Base-by-base conservation (phyloP, 352 stramenopile genomes). In the Pythium angustatum region DNA sequence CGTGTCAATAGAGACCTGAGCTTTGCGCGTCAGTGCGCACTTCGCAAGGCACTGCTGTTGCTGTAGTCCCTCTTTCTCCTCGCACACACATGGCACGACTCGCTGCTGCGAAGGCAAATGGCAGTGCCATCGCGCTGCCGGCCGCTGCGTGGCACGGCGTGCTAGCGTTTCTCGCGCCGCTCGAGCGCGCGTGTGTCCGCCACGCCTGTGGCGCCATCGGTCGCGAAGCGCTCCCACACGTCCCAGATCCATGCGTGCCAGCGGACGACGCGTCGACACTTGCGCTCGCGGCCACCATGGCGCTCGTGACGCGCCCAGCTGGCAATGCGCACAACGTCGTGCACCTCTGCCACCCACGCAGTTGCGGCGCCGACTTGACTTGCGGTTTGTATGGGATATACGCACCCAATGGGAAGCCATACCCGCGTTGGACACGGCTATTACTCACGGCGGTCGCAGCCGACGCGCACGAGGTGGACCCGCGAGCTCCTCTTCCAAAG, bases 121-220 rank as follows among this genome's bases (percentile, higher is more conserved):
- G 8, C 44, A 51, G n/a, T n/a, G n/a, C 22, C 9, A 43, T 1
- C 15, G 14, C 31, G 31, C 49, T 54, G 27, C 27, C 48, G 1
- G 48, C 26, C 6, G 26, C 48, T 5, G 49, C 33, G 24, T 59
- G 52, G 34, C 21, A 2, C 6, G 7, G 15, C 22, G 52, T 59
- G 36, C 34, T 48, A 5, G 34, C 17, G 34, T 59, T 19, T 36
- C 52, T 59, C 36, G n/a, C 52, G 34, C 52, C 52, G 52, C 52
- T 59, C 24, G 52, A 59, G 36, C 50, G n/a, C 31, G 50, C 50
- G 21, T 58, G 50, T 22, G 33, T 58, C n/a, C 50, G 33, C n/a
- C 24, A 21, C 12, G 50, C 50, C 24, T 27, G 50, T 58, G 50
- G 31, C 34, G 34, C 40, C 17, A 47, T 1, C n/a, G 38, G 6